phyloP scores from a whole-genome alignment of 1,139 yeast species.

The Geotrichum phurueaensis region DNA sequence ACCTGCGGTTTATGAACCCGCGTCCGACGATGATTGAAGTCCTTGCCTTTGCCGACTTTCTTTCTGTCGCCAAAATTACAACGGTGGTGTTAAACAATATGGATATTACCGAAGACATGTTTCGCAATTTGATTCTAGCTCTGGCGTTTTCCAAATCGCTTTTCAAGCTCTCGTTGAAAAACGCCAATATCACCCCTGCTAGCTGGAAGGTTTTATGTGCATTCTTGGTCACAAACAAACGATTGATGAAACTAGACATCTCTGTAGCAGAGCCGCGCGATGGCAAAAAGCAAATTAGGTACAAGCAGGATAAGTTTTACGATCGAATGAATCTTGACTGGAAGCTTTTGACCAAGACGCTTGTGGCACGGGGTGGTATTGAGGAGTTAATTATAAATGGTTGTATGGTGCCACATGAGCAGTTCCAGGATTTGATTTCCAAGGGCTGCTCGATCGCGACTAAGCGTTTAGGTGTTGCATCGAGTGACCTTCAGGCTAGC shows the following conservation, averaged over 20 bases:
- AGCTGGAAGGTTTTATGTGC: constrained; percentile 78
- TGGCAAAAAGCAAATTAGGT: constrained; percentile 16
- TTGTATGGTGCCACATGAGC: constrained; percentile 53
- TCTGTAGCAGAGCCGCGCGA: constrained; percentile 13
- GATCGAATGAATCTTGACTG: constrained; percentile 71
- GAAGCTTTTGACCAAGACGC: constrained; percentile 57
- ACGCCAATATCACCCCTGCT: constrained; percentile 61
- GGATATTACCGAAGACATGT: constrained; percentile 72
- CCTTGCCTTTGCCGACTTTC: constrained; percentile 79
- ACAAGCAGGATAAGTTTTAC: constrained; percentile 24
- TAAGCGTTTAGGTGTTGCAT: constrained; percentile 70
- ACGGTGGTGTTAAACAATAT: constrained; percentile 80
- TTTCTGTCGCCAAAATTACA: constrained; percentile 75
- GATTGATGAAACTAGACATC: constrained; percentile 59
- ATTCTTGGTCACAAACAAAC: constrained; percentile 54
- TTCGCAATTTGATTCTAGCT: constrained; percentile 53
- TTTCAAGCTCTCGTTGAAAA: constrained; percentile 69
- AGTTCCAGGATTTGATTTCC: constrained; percentile 43
- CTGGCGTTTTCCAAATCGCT: constrained; percentile 56
- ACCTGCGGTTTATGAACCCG: constrained; percentile 75
- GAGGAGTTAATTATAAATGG: constrained; percentile 84
- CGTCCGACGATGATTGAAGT: constrained; percentile 87
- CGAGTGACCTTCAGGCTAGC: constrained; percentile 53
- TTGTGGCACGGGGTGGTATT: constrained; percentile 61
- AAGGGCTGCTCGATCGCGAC: constrained; percentile 52